Evolutionary conservation across 1,284 basidiomycete genomes (phyloP), one percentile per base, ranked within the genome.

Genomic region (Malassezia psittaci): DNA sequence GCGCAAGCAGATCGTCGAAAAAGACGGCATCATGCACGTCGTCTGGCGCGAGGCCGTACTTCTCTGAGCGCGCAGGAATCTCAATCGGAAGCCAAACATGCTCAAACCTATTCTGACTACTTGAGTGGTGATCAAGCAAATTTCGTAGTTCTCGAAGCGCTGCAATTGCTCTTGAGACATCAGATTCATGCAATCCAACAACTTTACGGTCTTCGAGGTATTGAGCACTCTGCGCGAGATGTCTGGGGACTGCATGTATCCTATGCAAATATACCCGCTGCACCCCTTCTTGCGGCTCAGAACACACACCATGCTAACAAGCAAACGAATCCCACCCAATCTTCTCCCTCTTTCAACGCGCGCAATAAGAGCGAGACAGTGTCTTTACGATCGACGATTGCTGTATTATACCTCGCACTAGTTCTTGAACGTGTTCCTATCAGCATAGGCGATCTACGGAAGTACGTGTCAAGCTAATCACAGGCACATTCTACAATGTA

Each of bases 161-260:
- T 61, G n/a, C 65, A 67, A 39, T 45, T 64, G 15, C 19, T 67
- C 18, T 55, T 67, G 11, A 58, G 65, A 0, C 44, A 54, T 12
- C 65, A 67, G 51, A 32, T 67, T 37, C 41, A 50, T 3, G 59
- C 62, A 7, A 34, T 64, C 19, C 29, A 36, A 13, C 18, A 10
- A 6, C 11, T 51, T 5, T 43, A 42, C 29, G 15, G 13, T 29
- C 3, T 47, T 12, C 15, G 19, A 12, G n/a, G 39, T 33, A 10
- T 35, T 10, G 49, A 50, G 49, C 49, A 46, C 32, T 38, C 48
- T 1, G 56, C 60, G 12, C 62, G 64, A 21, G 56, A 64, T 18
- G 40, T 64, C 10, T 66, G 64, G 64, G 53, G 56, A 4, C 40
- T 61, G 35, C 60, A 55, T 42, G 51, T 64, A 4, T 59, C 62